A percentile compares a stretch with the other conserved stretches of the same genome.
Conservation (phyloP, 805 yeast species). For the Candida nanaspora region DNA sequence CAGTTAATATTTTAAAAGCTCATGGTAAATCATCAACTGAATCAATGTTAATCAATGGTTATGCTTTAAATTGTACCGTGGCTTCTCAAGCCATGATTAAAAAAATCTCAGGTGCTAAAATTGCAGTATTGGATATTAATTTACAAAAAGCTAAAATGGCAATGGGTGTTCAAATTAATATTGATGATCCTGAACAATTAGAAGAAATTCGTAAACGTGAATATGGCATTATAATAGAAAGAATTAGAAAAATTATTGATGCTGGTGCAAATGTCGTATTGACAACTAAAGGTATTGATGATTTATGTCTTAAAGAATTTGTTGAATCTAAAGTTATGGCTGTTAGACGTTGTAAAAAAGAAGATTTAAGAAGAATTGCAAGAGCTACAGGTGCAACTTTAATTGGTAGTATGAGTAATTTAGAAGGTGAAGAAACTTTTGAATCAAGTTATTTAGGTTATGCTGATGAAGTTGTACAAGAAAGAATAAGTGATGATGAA, state of each 20-base stretch:
- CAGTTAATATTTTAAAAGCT: slow-evolving; percentile 91
- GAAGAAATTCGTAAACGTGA: slow-evolving; percentile 90
- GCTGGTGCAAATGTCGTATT: slow-evolving; percentile 92
- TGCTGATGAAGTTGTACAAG: slow-evolving; percentile 88
- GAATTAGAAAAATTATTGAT: slow-evolving; percentile 69
- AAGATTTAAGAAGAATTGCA: slow-evolving; percentile 93
- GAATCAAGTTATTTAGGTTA: slow-evolving; percentile 78
- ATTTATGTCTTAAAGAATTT: slow-evolving; percentile 82
- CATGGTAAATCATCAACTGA: slow-evolving; percentile 92
- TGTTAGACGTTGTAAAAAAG: slow-evolving; percentile 94
- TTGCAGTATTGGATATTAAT: slow-evolving; percentile 87
- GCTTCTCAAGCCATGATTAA: slow-evolving; percentile 96
- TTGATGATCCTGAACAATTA: slow-evolving; percentile 87
- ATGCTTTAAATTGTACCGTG: slow-evolving; percentile 93
- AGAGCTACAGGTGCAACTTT: slow-evolving; percentile 97
- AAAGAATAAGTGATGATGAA: slow-evolving; percentile 91
- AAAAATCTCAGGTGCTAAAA: slow-evolving; percentile 59
- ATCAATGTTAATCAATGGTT: slow-evolving; percentile 83
- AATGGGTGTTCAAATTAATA: slow-evolving; percentile 94
- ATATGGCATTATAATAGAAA: slow-evolving; percentile 76
- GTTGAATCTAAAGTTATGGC: slow-evolving; percentile 92
- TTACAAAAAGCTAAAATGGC: slow-evolving; percentile 97
- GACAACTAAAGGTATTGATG: slow-evolving; percentile 94
- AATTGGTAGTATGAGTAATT: slow-evolving; percentile 77
- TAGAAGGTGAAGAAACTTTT: slow-evolving; percentile 93